These are phyloP conservation scores for Claviceps lovelessii DNA, from an alignment of 2,329 filamentous ascomycete species.

Conservation along the genomic window DNA sequence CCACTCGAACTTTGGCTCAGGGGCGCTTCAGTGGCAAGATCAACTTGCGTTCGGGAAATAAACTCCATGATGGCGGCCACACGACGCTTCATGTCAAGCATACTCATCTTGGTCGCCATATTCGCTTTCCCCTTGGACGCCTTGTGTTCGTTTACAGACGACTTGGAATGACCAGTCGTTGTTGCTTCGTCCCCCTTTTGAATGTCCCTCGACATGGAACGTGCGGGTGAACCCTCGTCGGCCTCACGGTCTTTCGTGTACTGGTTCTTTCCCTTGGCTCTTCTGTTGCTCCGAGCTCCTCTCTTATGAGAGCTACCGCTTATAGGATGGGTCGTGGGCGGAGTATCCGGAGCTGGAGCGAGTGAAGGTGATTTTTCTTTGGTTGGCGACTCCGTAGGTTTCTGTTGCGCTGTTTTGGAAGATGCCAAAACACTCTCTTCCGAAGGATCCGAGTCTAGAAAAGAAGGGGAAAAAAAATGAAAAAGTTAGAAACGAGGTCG, in stretches of 20 bases:
- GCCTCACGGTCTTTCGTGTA: conserved; percentile 63
- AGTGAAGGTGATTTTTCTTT: conserved; percentile 16
- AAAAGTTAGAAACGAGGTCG: not conserved
- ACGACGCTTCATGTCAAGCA: conserved; percentile 78
- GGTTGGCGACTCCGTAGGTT: conserved; percentile 17
- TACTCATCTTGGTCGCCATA: conserved; percentile 56
- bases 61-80: conserved; percentile 78
- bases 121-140: conserved; percentile 35
- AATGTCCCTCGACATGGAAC: conserved; percentile 39
- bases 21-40: conserved; percentile 55
- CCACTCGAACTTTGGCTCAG: conserved; percentile 24
- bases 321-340: conserved; percentile 30
- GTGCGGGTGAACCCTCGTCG: conserved; percentile 41
- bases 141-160: conserved; percentile 32
- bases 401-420: conserved; percentile 14
- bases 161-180: conserved; percentile 20
- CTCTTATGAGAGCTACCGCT: conserved; percentile 41
- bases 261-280: conserved; percentile 63
- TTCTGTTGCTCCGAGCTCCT: conserved; percentile 47
- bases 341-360: conserved; percentile 23
- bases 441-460: conserved; percentile 54
- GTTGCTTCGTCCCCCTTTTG: conserved; percentile 23
- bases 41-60: conserved; percentile 76
- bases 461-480: not conserved
- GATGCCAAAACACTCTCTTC: conserved; percentile 48